Percentiles rank a stretch among this genome's conserved stretches.
Conservation (phyloP, 495 filamentous ascomycete genomes). For the Cladorrhinum samala region DNA sequence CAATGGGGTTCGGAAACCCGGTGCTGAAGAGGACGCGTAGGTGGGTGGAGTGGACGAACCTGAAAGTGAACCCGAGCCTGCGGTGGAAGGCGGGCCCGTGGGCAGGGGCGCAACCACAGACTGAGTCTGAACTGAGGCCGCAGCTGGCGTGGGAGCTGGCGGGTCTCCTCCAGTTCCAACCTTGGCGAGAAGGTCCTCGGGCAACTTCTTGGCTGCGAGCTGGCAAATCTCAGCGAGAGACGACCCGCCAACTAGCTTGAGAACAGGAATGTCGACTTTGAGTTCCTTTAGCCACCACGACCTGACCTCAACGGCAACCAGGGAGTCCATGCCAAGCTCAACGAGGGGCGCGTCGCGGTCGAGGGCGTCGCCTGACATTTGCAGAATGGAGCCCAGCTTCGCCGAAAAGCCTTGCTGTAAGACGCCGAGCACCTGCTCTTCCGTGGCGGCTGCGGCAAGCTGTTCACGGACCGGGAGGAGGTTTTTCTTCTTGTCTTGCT, state of each 20-base stretch:
- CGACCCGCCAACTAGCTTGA: constrained; percentile 41
- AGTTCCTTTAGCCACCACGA: constrained; percentile 41
- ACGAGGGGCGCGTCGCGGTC: constrained; percentile 1
- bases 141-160: neutral
- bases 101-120: too few species aligned
- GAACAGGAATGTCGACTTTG: constrained; percentile 38
- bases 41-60: neutral
- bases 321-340: constrained; percentile 37
- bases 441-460: neutral
- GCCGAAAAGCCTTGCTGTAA: constrained; percentile 1
- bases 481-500: neutral
- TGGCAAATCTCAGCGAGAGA: constrained; percentile 26
- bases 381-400: constrained; percentile 9
- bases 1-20: neutral
- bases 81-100: neutral
- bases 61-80: neutral
- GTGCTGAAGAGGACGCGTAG: neutral
- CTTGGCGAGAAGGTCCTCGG: neutral
- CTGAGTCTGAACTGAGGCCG: too few species aligned
- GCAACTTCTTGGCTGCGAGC: constrained; percentile 8
- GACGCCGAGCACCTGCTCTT: neutral
- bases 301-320: constrained; percentile 40
- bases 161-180: neutral
- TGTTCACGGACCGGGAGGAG: neutral
- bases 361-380: constrained; percentile 2